phyloP scores from a whole-genome alignment of 768 basidiomycete genomes.

The Collybia nuda region DNA sequence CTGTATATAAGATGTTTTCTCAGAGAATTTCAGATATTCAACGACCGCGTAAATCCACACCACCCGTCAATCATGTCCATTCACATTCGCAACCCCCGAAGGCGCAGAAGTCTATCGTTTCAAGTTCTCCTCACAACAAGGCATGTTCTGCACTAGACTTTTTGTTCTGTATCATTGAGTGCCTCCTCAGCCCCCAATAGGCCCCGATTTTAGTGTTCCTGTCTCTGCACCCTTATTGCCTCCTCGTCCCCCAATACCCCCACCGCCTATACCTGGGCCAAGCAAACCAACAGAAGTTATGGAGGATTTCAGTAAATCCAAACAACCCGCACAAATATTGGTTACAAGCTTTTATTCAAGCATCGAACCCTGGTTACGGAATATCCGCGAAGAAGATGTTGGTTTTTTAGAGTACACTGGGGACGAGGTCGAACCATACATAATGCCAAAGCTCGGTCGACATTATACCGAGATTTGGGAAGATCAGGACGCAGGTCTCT shows the following conservation, averaged over 20 bases:
- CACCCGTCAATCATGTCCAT: conserved; percentile 42
- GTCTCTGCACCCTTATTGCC: conserved; percentile 48
- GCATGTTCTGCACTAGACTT: conserved; percentile 27
- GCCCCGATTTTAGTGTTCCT: conserved; percentile 67
- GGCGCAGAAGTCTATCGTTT: conserved; percentile 50
- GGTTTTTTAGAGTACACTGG: conserved; percentile 89
- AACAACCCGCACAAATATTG: conserved; percentile 68
- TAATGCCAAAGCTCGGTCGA: conserved; percentile 81
- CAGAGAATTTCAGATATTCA: conserved; percentile 39
- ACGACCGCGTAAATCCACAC: conserved; percentile 59
- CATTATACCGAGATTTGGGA: conserved; percentile 95
- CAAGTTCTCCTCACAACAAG: conserved; percentile 46
- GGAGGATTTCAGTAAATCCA: conserved; percentile 88
- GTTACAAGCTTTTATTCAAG: conserved; percentile 83
- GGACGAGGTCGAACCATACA: conserved; percentile 87
- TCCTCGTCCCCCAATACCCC: conserved; percentile 60
- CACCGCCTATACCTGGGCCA: conserved; percentile 75
- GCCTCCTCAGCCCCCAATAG: conserved; percentile 26
- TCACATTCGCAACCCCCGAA: conserved; percentile 46
- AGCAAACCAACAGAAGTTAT: conserved; percentile 77
- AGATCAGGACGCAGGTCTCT: conserved; percentile 72
- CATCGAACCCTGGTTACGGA: conserved; percentile 87
- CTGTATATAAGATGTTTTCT: conserved; percentile 6
- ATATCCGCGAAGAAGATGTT: conserved; percentile 92
- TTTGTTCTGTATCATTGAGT: neutral